Conservation (phyloP, 768 basidiomycete genomes). For the Agaricus bisporus region DNA sequence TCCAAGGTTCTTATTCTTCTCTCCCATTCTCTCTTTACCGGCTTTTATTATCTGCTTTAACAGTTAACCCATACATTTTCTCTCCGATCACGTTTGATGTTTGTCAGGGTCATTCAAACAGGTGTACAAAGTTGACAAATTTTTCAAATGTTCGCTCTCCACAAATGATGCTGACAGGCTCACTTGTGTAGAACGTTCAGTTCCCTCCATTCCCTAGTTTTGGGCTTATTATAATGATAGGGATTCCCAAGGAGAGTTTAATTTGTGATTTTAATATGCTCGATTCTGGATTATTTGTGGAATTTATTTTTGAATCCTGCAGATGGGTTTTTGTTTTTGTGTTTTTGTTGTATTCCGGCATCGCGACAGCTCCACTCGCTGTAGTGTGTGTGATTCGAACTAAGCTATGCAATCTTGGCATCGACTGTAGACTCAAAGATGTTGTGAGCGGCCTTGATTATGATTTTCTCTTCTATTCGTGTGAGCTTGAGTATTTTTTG, state of each 20-base stretch:
- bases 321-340: too few relatives aligned
- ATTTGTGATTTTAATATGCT: conserved; percentile 1
- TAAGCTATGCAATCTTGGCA: neutral
- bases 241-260: neutral
- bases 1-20: conserved; percentile 23
- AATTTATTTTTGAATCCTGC: neutral
- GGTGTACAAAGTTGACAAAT: neutral
- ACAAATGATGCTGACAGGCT: neutral
- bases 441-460: too few relatives aligned
- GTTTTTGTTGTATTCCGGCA: too few relatives aligned
- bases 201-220: neutral
- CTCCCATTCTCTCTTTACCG: conserved; percentile 31
- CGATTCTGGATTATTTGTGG: conserved; percentile 3
- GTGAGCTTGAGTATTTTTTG: too few relatives aligned
- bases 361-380: neutral
- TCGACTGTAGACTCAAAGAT: too few relatives aligned
- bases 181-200: neutral
- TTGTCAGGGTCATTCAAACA: conserved; percentile 9
- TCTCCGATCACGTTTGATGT: conserved; percentile 16
- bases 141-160: neutral
- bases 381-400: neutral
- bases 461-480: too few relatives aligned
- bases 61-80: conserved; percentile 35
- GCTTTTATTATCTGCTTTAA: conserved; percentile 16
- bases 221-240: neutral